Base-by-base conservation (phyloP, 148 eudicot species). In the Agrostemma githago region DNA sequence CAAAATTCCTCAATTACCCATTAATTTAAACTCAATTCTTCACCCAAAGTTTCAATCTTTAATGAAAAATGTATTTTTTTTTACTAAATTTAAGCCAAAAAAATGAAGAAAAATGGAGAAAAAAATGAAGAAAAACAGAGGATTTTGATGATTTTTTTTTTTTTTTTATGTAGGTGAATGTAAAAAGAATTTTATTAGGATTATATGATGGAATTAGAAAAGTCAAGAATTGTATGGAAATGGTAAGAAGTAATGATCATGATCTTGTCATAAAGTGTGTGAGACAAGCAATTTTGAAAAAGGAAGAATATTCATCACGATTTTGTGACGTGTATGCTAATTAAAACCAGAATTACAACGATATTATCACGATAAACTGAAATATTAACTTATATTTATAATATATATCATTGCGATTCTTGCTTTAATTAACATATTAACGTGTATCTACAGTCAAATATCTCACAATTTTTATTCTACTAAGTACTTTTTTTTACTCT, bases 1-100 rank as follows among this genome's bases (percentile, higher is more conserved):
- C 60, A 16, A 68, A 68, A 76, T n/a, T 68, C 20, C 17, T 76
- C 59, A 76, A 43, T 16, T 58, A 68, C 72, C 72, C 78, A 75
- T 68, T 16, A 26, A 66, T n/a, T 53, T 4, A 11, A 5, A 3
- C 5, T 4, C 5, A 54, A 58, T 51, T 53, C 12, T 74, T 58
- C 2, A 15, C 68, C 26, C n/a, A 43, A 15, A 58, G 16, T 15
- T 76, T 59, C 66, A 66, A 53, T 20, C 54, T 41, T 61, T 61
- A 3, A 19, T 9, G 4, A 61, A 61, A 17, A 73, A 61, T 61
- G 46, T 62, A 7, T 48, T 26, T 26, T 26, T 26, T 26, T 26
- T 26, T 1, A 26, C 34, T 26, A 2, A 48, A 48, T 3, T 1
- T 43, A 43, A 43, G 8, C 8, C 8, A 43, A 43, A 43, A 43